These are phyloP conservation scores for Pseudoscleropodium purum DNA, from an alignment of 225 moss, liverwort and hornwort genomes.

Conservation along the genomic window DNA sequence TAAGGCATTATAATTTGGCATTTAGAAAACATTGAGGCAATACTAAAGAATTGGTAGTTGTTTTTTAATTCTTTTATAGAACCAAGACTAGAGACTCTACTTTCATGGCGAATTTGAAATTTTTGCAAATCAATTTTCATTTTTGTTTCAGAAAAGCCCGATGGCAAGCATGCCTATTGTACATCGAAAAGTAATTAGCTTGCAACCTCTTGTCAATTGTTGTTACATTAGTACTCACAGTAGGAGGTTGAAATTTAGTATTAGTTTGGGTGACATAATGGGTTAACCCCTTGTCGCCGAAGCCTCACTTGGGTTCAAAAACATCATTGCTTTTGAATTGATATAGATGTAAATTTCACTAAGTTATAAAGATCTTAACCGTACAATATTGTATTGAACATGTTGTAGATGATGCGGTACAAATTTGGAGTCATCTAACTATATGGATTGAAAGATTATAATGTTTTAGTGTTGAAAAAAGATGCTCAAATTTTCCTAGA, in stretches of 20 bases:
- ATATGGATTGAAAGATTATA: too few species aligned
- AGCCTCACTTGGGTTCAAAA: too few species aligned
- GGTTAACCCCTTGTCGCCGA: too few species aligned
- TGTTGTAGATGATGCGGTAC: too few species aligned
- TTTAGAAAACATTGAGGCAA: background rate
- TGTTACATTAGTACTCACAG: accelerated
- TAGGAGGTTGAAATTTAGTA: accelerated
- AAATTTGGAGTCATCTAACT: too few species aligned
- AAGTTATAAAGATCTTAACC: too few species aligned
- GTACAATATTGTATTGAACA: too few species aligned
- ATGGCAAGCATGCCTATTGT: accelerated
- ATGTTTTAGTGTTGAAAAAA: too few species aligned
- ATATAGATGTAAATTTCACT: too few species aligned
- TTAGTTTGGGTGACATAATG: background rate
- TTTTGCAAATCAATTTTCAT: background rate
- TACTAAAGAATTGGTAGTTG: accelerated
- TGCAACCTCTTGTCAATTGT: background rate
- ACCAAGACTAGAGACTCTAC: accelerated
- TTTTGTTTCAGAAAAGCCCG: accelerated
- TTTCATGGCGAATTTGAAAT: background rate
- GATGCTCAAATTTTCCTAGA: too few species aligned
- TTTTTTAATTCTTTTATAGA: background rate
- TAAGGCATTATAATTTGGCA: background rate
- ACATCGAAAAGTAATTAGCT: background rate
- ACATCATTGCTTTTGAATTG: too few species aligned